Conservation (phyloP, 2,329 filamentous ascomycete species). For the Knoxdaviesia proteae region DNA sequence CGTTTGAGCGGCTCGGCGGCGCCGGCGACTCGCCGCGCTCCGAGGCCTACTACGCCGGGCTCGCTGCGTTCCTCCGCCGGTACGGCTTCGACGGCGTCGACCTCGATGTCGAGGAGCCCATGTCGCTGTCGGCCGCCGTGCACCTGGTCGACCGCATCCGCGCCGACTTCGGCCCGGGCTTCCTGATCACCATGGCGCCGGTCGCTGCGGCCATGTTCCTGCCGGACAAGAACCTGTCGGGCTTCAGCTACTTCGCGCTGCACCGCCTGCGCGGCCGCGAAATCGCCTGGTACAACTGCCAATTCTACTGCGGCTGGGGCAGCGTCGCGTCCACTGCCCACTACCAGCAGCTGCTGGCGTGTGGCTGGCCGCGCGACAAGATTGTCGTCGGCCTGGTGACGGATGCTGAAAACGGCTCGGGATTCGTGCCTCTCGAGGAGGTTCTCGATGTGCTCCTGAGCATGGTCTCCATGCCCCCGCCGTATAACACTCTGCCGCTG, state of each 20-base stretch:
- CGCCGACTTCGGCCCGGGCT: conserved; percentile 44
- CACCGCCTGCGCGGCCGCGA: conserved; percentile 44
- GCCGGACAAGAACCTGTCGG: conserved; percentile 42
- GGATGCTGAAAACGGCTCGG: conserved; percentile 49
- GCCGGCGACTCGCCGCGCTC: conserved; percentile 13
- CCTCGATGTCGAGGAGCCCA: conserved; percentile 61
- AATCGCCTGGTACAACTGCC: conserved; percentile 73
- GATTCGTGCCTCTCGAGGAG: conserved; percentile 27
- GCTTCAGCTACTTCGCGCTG: conserved; percentile 60
- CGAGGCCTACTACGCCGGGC: conserved; percentile 50
- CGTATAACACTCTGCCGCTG: no score
- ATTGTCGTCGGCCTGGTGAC: conserved; percentile 70
- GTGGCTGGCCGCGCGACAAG: conserved; percentile 52
- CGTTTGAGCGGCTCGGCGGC: conserved; percentile 39
- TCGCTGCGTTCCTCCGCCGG: conserved; percentile 41
- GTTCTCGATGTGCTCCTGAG: conserved; percentile 13
- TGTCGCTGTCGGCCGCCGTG: conserved; percentile 44
- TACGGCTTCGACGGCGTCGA: conserved; percentile 50
- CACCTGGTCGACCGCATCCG: conserved; percentile 47
- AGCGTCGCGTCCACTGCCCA: conserved; percentile 22
- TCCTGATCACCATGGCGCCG: conserved; percentile 64
- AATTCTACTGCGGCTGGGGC: conserved; percentile 89
- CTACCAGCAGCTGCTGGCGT: conserved; percentile 29
- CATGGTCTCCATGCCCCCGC: no score
- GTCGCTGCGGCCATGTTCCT: conserved; percentile 52